A percentile compares a stretch with the other conserved stretches of the same genome.
Conservation (phyloP, 805 yeast species). For the Kregervanrija pseudodelftensis region DNA sequence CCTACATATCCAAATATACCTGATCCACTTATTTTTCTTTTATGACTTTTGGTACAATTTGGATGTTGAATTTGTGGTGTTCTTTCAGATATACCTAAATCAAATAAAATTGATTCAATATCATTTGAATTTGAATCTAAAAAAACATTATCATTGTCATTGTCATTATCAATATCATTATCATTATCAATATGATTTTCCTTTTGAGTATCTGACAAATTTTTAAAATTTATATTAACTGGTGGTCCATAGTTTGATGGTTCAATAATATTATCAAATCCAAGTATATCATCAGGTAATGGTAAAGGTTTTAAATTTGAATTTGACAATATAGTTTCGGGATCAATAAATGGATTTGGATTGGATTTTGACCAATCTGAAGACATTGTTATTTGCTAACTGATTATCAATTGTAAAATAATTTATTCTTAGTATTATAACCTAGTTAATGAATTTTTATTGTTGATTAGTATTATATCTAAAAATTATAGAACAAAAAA, state of each 20-base stretch:
- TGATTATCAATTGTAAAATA: neutral
- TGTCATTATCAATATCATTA: too few relatives aligned
- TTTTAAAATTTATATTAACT: constrained; percentile 17
- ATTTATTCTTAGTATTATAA: too few relatives aligned
- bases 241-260: constrained; percentile 15
- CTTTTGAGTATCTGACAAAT: constrained; percentile 8
- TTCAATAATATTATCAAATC: constrained; percentile 21
- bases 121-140: constrained; percentile 12
- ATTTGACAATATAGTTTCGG: constrained; percentile 16
- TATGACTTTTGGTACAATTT: constrained; percentile 32
- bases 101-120: constrained; percentile 24
- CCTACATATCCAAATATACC: constrained; percentile 71
- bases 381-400: neutral
- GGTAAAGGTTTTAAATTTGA: constrained; percentile 33
- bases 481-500: too few relatives aligned
- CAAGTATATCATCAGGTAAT: constrained; percentile 49
- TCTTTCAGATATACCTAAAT: constrained; percentile 30
- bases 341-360: constrained; percentile 3
- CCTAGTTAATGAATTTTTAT: too few relatives aligned
- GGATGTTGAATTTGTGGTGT: constrained; percentile 6
- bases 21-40: constrained; percentile 66
- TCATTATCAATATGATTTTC: too few relatives aligned
- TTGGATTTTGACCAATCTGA: constrained; percentile 6
- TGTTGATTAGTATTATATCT: too few relatives aligned
- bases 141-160: too few relatives aligned